Conservation (phyloP, 2,329 filamentous ascomycete species). For the Cordyceps javanica region DNA sequence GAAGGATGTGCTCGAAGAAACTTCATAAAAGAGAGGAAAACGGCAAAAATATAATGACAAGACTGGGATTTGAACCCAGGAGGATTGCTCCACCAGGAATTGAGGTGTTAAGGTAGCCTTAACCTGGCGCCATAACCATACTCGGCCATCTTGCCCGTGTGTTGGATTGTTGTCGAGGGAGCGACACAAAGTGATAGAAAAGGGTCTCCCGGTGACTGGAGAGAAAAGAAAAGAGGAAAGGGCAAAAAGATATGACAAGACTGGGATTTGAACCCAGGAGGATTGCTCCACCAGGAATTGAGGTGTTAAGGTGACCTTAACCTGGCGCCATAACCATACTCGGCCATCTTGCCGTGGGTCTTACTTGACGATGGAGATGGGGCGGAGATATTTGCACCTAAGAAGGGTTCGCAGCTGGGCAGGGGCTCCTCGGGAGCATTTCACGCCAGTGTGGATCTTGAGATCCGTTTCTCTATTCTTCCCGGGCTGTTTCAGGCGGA, state of each 20-base stretch:
- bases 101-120: conserved; percentile 25
- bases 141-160: conserved; percentile 29
- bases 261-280: conserved; percentile 32
- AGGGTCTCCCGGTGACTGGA: not conserved
- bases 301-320: conserved; percentile 28
- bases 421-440: not conserved
- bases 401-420: not conserved
- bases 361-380: conserved; percentile 2
- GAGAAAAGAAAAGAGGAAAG: not conserved
- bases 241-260: conserved; percentile 28
- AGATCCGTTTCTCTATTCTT: not conserved
- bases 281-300: conserved; percentile 29
- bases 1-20: not conserved
- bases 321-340: conserved; percentile 32
- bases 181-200: not conserved
- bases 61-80: conserved; percentile 32
- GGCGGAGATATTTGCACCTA: conserved; percentile 3
- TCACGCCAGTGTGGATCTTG: not conserved
- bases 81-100: conserved; percentile 30
- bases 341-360: conserved; percentile 26
- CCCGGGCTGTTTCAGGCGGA: not conserved
- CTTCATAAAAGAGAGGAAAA: not conserved
- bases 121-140: conserved; percentile 32
- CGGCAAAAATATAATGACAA: conserved; percentile 19
- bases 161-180: not conserved